These are phyloP conservation scores for Zygoascus flipseniorum DNA, from an alignment of 805 yeast genomes.

Conservation along the genomic window DNA sequence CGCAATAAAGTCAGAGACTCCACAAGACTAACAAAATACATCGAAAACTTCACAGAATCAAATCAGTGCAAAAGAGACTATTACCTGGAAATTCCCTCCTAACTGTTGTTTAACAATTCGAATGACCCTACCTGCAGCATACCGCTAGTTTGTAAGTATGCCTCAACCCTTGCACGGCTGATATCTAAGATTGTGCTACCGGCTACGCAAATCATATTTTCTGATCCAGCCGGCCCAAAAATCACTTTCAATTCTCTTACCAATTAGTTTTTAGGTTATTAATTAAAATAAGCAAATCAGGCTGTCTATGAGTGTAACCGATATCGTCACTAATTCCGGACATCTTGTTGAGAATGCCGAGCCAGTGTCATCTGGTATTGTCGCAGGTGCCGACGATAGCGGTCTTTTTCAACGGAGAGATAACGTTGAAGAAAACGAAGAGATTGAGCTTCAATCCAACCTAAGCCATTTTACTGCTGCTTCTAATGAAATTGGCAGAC, in stretches of 20 bases:
- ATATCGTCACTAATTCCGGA: neutral
- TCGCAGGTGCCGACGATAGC: neutral
- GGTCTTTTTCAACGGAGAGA: neutral
- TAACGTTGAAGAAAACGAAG: neutral
- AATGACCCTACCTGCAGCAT: constrained; percentile 13
- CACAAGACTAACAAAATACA: no score
- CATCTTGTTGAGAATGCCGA: neutral
- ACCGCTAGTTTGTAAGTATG: constrained; percentile 33
- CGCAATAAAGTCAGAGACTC: no score
- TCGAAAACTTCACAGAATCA: no score
- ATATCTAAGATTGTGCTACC: constrained; percentile 41
- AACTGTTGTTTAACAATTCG: no score
- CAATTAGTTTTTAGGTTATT: neutral
- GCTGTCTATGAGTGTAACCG: neutral
- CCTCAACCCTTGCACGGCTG: constrained; percentile 36
- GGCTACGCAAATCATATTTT: neutral
- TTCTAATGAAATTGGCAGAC: neutral
- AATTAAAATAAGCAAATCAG: neutral
- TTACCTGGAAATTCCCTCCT: no score
- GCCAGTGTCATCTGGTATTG: neutral
- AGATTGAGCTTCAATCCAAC: neutral
- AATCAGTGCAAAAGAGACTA: no score
- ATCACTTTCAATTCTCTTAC: no score
- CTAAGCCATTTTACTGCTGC: neutral
- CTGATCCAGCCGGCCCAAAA: neutral